Evolutionary conservation across 1,139 yeast genomes (phyloP).

Genomic region (Hyphopichia burtonii): DNA sequence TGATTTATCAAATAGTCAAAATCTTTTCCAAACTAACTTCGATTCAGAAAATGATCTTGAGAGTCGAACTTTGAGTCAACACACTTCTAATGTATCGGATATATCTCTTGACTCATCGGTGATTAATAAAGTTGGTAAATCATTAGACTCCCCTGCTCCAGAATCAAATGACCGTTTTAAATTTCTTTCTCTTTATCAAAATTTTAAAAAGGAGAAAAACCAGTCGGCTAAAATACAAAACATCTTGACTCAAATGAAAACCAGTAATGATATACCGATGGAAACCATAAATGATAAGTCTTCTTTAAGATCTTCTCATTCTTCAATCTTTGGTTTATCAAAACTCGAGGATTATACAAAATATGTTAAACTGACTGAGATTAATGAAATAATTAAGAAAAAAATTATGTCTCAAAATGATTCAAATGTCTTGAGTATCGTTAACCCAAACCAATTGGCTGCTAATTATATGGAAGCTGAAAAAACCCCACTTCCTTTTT

Average conservation of each 20-base stretch:
- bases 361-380: constrained; percentile 35
- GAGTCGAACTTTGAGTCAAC: constrained; percentile 1
- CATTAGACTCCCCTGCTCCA: neutral
- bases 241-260: constrained; percentile 12
- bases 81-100: neutral
- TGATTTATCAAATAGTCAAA: neutral
- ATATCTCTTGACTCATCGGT: constrained; percentile 2
- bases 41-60: constrained; percentile 5
- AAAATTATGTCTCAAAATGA: constrained; percentile 9
- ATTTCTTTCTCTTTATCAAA: constrained; percentile 16
- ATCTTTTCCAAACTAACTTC: constrained; percentile 1
- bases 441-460: constrained; percentile 28
- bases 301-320: constrained; percentile 12
- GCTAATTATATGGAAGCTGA: constrained; percentile 22
- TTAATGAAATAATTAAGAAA: constrained; percentile 25
- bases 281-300: constrained; percentile 12
- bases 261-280: constrained; percentile 24
- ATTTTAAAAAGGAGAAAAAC: constrained; percentile 13
- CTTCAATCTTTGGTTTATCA: constrained; percentile 37
- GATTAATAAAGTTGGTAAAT: neutral
- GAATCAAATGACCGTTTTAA: neutral
- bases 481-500: constrained; percentile 11
- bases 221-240: constrained; percentile 9
- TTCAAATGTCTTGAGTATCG: constrained; percentile 26
- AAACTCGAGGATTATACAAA: constrained; percentile 35